Evolutionary conservation across 1,139 yeast genomes (phyloP), one percentile per base, ranked within the genome.

Genomic region (Kluyveromyces sp.): DNA sequence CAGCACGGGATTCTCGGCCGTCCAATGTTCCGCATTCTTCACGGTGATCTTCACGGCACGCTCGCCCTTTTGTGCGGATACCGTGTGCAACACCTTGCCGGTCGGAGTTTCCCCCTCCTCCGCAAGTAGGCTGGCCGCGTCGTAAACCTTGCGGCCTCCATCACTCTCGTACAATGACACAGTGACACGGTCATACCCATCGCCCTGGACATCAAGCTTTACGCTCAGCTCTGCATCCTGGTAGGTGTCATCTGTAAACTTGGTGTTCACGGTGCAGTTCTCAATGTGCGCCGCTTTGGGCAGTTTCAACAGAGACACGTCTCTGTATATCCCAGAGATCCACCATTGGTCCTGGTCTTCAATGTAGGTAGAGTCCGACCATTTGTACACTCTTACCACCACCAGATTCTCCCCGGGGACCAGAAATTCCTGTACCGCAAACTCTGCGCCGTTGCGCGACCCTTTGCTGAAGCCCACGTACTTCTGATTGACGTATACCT

Each of bases 321-420:
- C 39, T 25, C 39, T 36, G 33, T 26, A 36, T 13, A 36, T 36
- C 12, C 39, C 39, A n/a, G 39, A 36, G n/a, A 36, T 20, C 39
- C 39, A 36, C 39, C 39, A 36, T 26, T 36, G 39, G 18, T 36
- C 39, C 18, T 36, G 39, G 22, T 36, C 39, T 18, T 36, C 39
- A 13, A 36, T 36, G 18, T 36, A 36, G 18, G 39, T 16, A 15
- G 39, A 36, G 13, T 36, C 39, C 13, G 39, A 36, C 39, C 39
- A 36, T 18, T 36, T 18, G 22, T 26, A 36, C 11, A 36, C 39
- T 20, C 28, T 36, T 20, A 36, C 39, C 4, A 16, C 19, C 32
- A 36, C 33, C 12, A 25, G 13, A 18, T 36, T 36, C 13, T 7
- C 22, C 3, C 39, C 39, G n/a, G n/a, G n/a, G n/a, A 18, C n/a